Percentiles rank a stretch among this genome's conserved stretches.
Conservation (phyloP, 768 basidiomycete species). For the Kwoniella sp. region DNA sequence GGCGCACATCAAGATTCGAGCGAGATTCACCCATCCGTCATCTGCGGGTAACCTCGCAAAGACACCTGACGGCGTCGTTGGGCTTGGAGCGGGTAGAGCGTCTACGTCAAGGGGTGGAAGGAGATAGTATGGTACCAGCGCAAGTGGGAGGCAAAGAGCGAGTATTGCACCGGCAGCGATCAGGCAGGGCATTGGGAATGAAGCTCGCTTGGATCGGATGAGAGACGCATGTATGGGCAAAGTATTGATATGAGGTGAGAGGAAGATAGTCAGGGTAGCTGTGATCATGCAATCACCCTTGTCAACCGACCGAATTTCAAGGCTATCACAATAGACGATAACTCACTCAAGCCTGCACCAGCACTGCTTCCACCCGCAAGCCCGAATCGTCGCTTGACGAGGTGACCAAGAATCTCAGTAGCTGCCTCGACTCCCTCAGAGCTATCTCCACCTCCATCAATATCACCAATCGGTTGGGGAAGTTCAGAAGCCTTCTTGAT, state of each 20-base stretch:
- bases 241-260: slow-evolving; percentile 53
- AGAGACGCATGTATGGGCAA: slow-evolving; percentile 48
- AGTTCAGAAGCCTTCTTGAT: slow-evolving; percentile 46
- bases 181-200: slow-evolving; percentile 49
- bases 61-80: slow-evolving; percentile 35
- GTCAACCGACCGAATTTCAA: background rate
- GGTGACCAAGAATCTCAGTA: slow-evolving; percentile 7
- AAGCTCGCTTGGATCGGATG: slow-evolving; percentile 41
- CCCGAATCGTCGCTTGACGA: slow-evolving; percentile 26
- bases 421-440: slow-evolving; percentile 6
- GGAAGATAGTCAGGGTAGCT: slow-evolving; percentile 49
- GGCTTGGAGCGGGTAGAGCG: slow-evolving; percentile 15
- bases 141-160: slow-evolving; percentile 46
- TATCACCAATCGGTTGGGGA: slow-evolving; percentile 8
- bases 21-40: slow-evolving; percentile 50
- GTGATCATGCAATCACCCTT: background rate
- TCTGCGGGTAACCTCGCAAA: slow-evolving; percentile 37
- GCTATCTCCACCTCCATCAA: background rate
- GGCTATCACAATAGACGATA: no score
- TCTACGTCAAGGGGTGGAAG: slow-evolving; percentile 25
- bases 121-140: slow-evolving; percentile 55
- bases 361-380: slow-evolving; percentile 39
- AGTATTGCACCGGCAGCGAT: slow-evolving; percentile 39
- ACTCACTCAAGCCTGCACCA: slow-evolving; percentile 52
- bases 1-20: slow-evolving; percentile 46